Conservation (phyloP, 805 yeast species). For the Zygosaccharomyces bisporus region DNA sequence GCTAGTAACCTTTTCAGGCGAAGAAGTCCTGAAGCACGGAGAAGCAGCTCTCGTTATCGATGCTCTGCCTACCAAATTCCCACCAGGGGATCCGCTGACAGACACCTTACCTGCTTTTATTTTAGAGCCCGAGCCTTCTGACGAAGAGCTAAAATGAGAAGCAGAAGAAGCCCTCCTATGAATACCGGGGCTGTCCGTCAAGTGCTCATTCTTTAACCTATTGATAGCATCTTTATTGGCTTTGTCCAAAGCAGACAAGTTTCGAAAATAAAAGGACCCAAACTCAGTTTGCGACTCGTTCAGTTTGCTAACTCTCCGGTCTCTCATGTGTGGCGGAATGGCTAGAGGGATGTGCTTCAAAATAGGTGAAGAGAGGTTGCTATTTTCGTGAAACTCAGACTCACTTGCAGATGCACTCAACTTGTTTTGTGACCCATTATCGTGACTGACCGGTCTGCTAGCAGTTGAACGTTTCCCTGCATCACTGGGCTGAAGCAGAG, state of each 20-base stretch:
- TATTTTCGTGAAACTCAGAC: slow-evolving; percentile 28
- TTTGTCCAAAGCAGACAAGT: slow-evolving; percentile 82
- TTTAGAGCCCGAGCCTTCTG: slow-evolving; percentile 27
- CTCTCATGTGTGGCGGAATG: slow-evolving; percentile 56
- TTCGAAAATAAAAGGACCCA: slow-evolving; percentile 90
- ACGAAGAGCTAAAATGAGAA: slow-evolving; percentile 39
- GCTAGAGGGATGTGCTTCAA: slow-evolving; percentile 43
- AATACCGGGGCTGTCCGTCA: slow-evolving; percentile 34
- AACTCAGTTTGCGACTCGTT: slow-evolving; percentile 72
- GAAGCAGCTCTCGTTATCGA: slow-evolving; percentile 24
- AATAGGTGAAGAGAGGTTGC: slow-evolving; percentile 36
- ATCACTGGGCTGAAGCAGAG: slow-evolving; percentile 32
- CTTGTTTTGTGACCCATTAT: slow-evolving; percentile 19
- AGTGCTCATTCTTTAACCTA: slow-evolving; percentile 77
- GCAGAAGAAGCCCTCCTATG: slow-evolving; percentile 36
- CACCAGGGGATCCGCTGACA: slow-evolving; percentile 21
- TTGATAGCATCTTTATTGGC: slow-evolving; percentile 92
- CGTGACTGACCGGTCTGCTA: slow-evolving; percentile 6
- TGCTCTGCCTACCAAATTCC: slow-evolving; percentile 14
- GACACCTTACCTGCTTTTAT: slow-evolving; percentile 18
- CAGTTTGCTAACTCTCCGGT: slow-evolving; percentile 67
- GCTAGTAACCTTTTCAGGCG: slow-evolving; percentile 29
- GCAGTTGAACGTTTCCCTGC: slow-evolving; percentile 18
- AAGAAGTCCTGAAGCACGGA: slow-evolving; percentile 26
- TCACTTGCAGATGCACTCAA: slow-evolving; percentile 32